phyloP scores from a whole-genome alignment of 2,329 filamentous ascomycete species.

The Alternaria rosae region DNA sequence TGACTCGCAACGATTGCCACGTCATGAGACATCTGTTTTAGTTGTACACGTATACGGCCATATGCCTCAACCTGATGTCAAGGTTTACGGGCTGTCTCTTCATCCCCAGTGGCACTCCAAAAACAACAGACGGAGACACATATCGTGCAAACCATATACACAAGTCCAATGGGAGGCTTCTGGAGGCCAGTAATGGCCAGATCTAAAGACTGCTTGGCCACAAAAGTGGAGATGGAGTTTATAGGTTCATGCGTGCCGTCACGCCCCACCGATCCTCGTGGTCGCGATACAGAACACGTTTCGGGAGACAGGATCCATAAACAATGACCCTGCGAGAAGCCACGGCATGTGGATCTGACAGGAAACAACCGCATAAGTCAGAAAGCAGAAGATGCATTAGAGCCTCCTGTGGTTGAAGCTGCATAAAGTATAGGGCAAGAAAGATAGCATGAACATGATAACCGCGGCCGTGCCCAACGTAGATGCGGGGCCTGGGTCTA shows the following conservation, averaged over 20 bases:
- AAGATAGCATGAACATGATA: constrained; percentile 10
- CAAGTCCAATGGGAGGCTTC: background rate
- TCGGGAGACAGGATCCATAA: background rate
- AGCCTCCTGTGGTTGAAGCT: background rate
- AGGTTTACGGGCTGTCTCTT: background rate
- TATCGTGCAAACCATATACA: background rate
- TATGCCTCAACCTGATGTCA: background rate
- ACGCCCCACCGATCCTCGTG: background rate
- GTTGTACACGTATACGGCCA: background rate
- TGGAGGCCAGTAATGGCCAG: background rate
- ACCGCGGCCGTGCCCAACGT: background rate
- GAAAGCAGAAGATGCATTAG: background rate
- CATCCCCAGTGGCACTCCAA: background rate
- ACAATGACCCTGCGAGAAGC: background rate
- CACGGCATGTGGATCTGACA: constrained; percentile 8
- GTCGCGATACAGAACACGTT: constrained; percentile 9
- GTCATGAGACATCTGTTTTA: background rate
- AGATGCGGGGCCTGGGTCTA: background rate
- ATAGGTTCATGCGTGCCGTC: background rate
- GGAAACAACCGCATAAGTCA: constrained; percentile 1
- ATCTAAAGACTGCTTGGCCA: background rate
- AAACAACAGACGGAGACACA: background rate
- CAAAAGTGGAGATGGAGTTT: background rate
- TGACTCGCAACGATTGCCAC: background rate
- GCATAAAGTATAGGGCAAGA: background rate